These are phyloP conservation scores for Rhizomucor miehei DNA, from an alignment of 371 early-diverging fungal genomes.

Conservation along the genomic window DNA sequence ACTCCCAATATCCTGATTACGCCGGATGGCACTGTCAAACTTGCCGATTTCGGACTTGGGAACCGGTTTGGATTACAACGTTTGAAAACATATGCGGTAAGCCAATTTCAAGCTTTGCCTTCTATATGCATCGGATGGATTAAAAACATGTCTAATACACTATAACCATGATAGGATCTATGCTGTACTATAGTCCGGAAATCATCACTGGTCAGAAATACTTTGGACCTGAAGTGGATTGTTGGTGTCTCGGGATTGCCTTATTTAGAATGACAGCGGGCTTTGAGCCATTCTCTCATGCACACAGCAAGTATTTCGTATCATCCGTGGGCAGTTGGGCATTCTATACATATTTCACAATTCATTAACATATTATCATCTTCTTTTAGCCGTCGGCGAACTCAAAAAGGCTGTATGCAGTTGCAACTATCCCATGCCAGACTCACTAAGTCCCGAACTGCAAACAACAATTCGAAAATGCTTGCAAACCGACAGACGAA, in stretches of 20 bases:
- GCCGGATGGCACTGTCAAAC: slow-evolving; percentile 49
- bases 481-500: slow-evolving; percentile 41
- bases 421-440: slow-evolving; percentile 55
- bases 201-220: slow-evolving; percentile 60
- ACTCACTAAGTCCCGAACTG: slow-evolving; percentile 33
- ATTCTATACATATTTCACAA: neutral
- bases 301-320: slow-evolving; percentile 35
- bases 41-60: slow-evolving; percentile 83
- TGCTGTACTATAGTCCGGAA: slow-evolving; percentile 63
- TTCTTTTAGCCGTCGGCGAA: slow-evolving; percentile 61
- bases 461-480: slow-evolving; percentile 52
- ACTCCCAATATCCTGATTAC: slow-evolving; percentile 58
- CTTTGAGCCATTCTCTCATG: slow-evolving; percentile 79
- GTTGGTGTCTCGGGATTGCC: slow-evolving; percentile 85
- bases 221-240: slow-evolving; percentile 66
- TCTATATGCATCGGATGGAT: slow-evolving; percentile 17
- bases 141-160: slow-evolving; percentile 48
- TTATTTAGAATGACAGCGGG: slow-evolving; percentile 90
- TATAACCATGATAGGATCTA: slow-evolving; percentile 53
- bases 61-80: slow-evolving; percentile 69
- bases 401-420: slow-evolving; percentile 64
- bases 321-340: neutral
- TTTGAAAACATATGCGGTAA: slow-evolving; percentile 78
- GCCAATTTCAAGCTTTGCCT: slow-evolving; percentile 12
- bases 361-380: slow-evolving; percentile 1